Evolutionary conservation across 169 alveolate species (phyloP).

Genomic region (Babesia sp.): DNA sequence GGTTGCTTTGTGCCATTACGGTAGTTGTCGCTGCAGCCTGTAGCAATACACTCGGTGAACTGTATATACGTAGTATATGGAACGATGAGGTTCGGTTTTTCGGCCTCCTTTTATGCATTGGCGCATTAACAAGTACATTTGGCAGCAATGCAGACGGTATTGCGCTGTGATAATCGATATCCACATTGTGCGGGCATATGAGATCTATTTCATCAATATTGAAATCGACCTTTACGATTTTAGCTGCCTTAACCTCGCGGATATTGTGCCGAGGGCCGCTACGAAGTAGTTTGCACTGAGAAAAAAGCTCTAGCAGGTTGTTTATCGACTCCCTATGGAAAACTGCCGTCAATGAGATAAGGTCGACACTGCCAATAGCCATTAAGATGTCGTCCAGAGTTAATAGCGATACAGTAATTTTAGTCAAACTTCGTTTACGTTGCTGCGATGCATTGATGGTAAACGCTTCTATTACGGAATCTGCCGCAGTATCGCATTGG

Average conservation of each 20-base stretch:
- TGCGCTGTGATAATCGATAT: background rate
- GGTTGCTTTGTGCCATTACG: background rate
- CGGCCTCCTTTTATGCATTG: conserved; percentile 19
- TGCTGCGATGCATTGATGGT: background rate
- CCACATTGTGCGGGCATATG: conserved; percentile 9
- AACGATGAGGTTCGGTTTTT: background rate
- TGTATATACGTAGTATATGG: conserved; percentile 18
- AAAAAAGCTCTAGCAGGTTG: background rate
- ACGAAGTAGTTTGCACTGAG: background rate
- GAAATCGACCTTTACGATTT: background rate
- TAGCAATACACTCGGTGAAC: background rate
- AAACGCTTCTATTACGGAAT: background rate
- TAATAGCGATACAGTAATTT: background rate
- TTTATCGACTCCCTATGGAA: conserved; percentile 16
- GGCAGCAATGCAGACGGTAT: conserved; percentile 19
- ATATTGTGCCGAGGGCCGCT: background rate
- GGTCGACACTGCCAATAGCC: conserved; percentile 3
- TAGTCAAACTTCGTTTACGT: background rate
- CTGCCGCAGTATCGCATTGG: background rate
- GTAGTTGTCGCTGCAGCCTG: background rate
- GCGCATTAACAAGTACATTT: background rate
- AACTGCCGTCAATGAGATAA: background rate
- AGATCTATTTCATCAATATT: conserved; percentile 3
- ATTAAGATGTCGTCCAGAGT: background rate
- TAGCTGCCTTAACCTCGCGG: background rate